Evolutionary conservation across 2,329 filamentous ascomycete genomes (phyloP).

Genomic region (Neonectria ditissima): DNA sequence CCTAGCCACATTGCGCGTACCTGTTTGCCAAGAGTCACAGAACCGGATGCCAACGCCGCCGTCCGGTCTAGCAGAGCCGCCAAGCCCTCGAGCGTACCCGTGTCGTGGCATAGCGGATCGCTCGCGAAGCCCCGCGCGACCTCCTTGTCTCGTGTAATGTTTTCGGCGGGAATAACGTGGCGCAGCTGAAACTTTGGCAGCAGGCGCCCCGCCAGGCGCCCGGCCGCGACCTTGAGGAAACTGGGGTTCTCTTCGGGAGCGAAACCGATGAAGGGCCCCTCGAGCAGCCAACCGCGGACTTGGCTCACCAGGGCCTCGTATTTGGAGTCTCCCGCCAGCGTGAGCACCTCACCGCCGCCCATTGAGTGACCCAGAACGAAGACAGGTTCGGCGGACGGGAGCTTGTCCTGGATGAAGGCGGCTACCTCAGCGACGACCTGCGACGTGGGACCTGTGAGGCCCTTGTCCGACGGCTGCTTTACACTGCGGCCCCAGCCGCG

Average conservation of each 20-base stretch:
- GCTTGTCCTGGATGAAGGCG: constrained; percentile 74
- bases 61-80: constrained; percentile 82
- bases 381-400: constrained; percentile 68
- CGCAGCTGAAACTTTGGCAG: constrained; percentile 76
- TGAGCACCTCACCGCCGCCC: constrained; percentile 84
- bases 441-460: constrained; percentile 78
- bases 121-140: constrained; percentile 70
- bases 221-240: constrained; percentile 71
- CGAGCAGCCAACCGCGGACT: constrained; percentile 79
- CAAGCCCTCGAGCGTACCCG: constrained; percentile 85
- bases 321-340: constrained; percentile 62
- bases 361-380: constrained; percentile 94
- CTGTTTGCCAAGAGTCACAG: constrained; percentile 61
- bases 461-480: constrained; percentile 69
- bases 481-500: constrained; percentile 88
- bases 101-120: constrained; percentile 83
- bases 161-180: constrained; percentile 71
- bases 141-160: constrained; percentile 75
- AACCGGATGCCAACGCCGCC: constrained; percentile 67
- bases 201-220: constrained; percentile 74
- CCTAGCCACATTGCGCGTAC: constrained; percentile 76
- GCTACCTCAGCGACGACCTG: constrained; percentile 83
- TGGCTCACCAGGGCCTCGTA: constrained; percentile 67
- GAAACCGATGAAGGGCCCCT: constrained; percentile 84
- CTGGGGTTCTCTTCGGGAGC: constrained; percentile 73